Evolutionary conservation across 2,329 filamentous ascomycete genomes (phyloP).

Genomic region (Madurella mycetomatis): DNA sequence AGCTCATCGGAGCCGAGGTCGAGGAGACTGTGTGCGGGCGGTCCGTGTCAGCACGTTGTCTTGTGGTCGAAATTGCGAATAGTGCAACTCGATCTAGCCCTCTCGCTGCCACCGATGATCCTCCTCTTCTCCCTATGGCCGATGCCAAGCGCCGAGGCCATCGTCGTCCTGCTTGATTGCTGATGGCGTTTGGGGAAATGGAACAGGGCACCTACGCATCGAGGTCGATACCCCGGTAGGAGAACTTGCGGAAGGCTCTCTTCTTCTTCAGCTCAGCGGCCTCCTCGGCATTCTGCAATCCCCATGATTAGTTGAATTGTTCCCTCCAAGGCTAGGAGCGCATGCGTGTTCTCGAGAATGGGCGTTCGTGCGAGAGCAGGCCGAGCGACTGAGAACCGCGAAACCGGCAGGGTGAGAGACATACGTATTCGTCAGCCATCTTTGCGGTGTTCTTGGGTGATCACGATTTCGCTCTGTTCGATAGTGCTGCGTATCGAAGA

Average conservation of each 20-base stretch:
- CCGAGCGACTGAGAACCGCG: not conserved
- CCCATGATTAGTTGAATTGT: constrained; percentile 3
- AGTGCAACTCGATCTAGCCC: not conserved
- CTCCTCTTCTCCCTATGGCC: constrained; percentile 5
- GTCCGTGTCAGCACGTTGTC: constrained; percentile 18
- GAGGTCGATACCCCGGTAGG: constrained; percentile 98
- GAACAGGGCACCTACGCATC: constrained; percentile 72
- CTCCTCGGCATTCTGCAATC: constrained; percentile 82
- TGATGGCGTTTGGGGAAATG: not conserved
- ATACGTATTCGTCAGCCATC: constrained; percentile 64
- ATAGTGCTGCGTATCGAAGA: constrained; percentile 35
- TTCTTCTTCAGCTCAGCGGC: constrained; percentile 99
- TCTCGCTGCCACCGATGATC: not conserved
- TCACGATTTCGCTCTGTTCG: constrained; percentile 36
- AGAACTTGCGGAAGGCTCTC: constrained; percentile 99
- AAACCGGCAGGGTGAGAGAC: constrained; percentile 15
- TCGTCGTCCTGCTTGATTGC: not conserved
- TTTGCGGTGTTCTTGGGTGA: constrained; percentile 45
- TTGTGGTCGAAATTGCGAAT: not conserved
- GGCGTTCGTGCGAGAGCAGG: not conserved
- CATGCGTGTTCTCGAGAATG: not conserved
- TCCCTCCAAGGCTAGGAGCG: not conserved
- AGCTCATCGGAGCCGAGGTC: constrained; percentile 98
- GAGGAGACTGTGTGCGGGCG: constrained; percentile 66
- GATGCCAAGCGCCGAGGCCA: not conserved